Base-by-base conservation (phyloP, 2,329 filamentous ascomycete species). In the Fusarium abutilonis region DNA sequence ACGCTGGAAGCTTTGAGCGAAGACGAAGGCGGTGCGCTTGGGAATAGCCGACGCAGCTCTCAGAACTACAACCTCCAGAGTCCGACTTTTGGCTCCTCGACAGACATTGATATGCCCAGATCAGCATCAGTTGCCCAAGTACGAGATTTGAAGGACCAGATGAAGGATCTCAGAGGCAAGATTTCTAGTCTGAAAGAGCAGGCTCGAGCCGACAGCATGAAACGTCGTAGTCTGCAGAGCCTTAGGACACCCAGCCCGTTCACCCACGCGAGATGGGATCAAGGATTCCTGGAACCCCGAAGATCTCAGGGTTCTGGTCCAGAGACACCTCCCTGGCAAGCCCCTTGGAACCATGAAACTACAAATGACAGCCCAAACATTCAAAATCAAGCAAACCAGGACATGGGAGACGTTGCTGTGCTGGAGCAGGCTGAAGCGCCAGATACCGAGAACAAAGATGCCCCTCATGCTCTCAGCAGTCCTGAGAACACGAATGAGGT, bases 161-260 rank as follows among this genome's bases (percentile, higher is more conserved):
- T 97, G 85, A 88, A 90, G 52, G 92, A 90, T 49, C 81, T 97
- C 42, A 93, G 93, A 72, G 91, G 90, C 57, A 92, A 92, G 70
- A 93, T 97, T 32, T 93, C 92, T 2, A 89, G 82, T 14, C 76
- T 97, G 38, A 89, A 91, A 67, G 87, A 93, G 61, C 89, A 92
- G 68, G 90, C 91, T 0, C 86, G 90, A 17, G 90, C 90, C 55
- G 93, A 96, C 67, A 92, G 85, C 67, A 75, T 96, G 69, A 88
- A 91, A 70, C 85, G 93, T 46, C 85, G 88, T 52, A 96, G 91
- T 73, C 75, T 93, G 48, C 89, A 92, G 67, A 93, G 85, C 70
- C 76, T 94, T 57, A 85, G 91, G 34, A 89, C 88, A 2, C 87
- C 89, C 0, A 95, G 89, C 70, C 92, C 91, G 1, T 91, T 96